Evolutionary conservation across 768 basidiomycete genomes (phyloP), one percentile per base, ranked within the genome.

Genomic region (Rhodotorula toruloides): DNA sequence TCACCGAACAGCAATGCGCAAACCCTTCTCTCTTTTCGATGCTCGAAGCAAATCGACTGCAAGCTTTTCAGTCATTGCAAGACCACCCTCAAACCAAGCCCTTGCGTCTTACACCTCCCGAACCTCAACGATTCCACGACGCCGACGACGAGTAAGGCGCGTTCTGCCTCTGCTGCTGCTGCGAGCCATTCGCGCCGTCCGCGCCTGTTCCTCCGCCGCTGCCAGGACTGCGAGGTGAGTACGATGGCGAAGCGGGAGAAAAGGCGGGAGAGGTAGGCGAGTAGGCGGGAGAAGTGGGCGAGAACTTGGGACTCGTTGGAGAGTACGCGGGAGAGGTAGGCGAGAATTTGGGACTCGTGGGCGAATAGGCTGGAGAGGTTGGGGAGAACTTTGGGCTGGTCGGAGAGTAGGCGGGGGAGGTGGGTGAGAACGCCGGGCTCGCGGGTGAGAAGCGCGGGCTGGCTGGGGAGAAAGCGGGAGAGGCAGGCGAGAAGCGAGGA

Each of bases 301-400:
- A 22, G 63, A 61, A 54, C 14, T 16, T 3, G 0, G 53, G 53
- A 12, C 36, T 39, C 4, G 76, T 73, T 17, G 75, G 75, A 22
- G 74, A 75, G 66, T 73, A 74, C 21, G 67, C 65, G 42, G 76
- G 76, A n/a, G 90, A 91, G 25, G 90, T 86, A 31, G 90, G 69
- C 40, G 69, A 70, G 60, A 44, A 54, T 25, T 48, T 48, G 22
- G 64, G 64, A 12, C 58, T 59, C 27, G 58, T 58, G 4, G 64
- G 64, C 17, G 58, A 60, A 58, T 54, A 65, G 13, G 57, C 52
- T 31, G 56, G 56, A 4, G 25, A n/a, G 3, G 63, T 56, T 14
- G 80, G 60, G 8, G 65, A 67, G 65, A 75, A 79, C 13, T 87
- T 84, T n/a, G 93, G 93, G 7, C 91, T 93, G 0, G 93, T 91